Evolutionary conservation across 257 asterid species (phyloP), one percentile per base, ranked within the genome.

Genomic region (Catharanthus roseus): DNA sequence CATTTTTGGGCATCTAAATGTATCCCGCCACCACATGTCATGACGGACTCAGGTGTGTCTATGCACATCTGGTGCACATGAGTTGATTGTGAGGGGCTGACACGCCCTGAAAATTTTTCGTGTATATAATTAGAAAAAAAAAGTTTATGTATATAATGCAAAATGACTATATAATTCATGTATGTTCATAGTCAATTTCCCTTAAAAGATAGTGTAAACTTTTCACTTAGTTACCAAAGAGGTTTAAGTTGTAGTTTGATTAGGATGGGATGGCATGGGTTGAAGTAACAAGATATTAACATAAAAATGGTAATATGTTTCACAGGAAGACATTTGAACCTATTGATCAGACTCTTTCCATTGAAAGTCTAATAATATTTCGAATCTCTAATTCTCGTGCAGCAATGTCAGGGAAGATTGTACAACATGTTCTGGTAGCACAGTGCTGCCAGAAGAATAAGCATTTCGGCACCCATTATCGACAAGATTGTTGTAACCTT

Each of bases 371-470:
- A 71, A 88, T 89, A 80, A 77, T 75, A 78, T 79, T 85, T 72
- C 74, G 70, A 87, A 81, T 75, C 80, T 82, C 84, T 82, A 80
- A 88, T 81, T 91, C 77, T 78, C 82, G 78, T 93, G 99, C 99
- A 93, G 99, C 96, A 78, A 49, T 89, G 60, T 84, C 97, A 71
- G 96, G 90, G 96, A 93, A 91, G 99, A 75, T 86, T 85, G 86
- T 89, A 77, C 93, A 86, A 82, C 97, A 85, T 86, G 83, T 84
- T 77, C 82, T 91, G 92, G 96, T 86, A 87, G 97, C 98, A 68
- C 82, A 84, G 74, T 77, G 96, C 97, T 93, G 90, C 97, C 97
- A 93, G 91, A 90, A 89, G 84, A 88, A 93, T 88, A 90, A 89
- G 82, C 85, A 82, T 74, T 84, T 87, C 84, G 82, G 90, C 86